Conservation (phyloP, 192 early-diverging fungal species). For the Backusella australiensis region DNA sequence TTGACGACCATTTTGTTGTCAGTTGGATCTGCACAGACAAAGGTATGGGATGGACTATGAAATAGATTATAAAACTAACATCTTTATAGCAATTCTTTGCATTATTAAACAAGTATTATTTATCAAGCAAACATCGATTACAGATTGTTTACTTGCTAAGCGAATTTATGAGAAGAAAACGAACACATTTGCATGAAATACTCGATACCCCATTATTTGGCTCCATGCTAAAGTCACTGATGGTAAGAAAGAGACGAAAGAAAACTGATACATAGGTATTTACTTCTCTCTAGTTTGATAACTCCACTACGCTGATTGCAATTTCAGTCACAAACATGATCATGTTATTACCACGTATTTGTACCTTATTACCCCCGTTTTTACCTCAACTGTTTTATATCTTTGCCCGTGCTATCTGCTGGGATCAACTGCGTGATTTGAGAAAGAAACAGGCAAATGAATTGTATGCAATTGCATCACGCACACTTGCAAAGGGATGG, state of each 20-base stretch:
- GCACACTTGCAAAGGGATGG: conserved; percentile 24
- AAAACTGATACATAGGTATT: not conserved
- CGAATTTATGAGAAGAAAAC: conserved; percentile 47
- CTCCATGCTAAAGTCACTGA: conserved; percentile 46
- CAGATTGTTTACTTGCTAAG: conserved; percentile 47
- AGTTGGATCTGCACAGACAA: conserved; percentile 31
- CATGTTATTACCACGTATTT: conserved; percentile 54
- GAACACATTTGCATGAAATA: conserved; percentile 53
- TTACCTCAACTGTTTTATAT: conserved; percentile 49
- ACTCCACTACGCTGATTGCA: conserved; percentile 49
- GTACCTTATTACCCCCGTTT: conserved; percentile 39
- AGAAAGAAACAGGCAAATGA: conserved; percentile 30
- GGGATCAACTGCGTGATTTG: conserved; percentile 47
- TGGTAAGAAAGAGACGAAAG: conserved; percentile 32
- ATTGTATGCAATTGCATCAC: not conserved
- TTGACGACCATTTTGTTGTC: conserved; percentile 20
- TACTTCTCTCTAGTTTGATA: conserved; percentile 39
- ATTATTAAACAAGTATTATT: conserved; percentile 45
- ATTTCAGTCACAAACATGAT: conserved; percentile 51
- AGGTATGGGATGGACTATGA: conserved; percentile 5
- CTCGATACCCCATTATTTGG: conserved; percentile 50
- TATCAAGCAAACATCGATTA: conserved; percentile 43
- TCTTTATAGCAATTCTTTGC: conserved; percentile 43
- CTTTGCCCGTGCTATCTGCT: conserved; percentile 50
- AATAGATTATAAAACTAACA: too few relatives aligned